These are phyloP conservation scores for Phytophthora uliginosa DNA, from an alignment of 352 stramenopile species.

Conservation along the genomic window DNA sequence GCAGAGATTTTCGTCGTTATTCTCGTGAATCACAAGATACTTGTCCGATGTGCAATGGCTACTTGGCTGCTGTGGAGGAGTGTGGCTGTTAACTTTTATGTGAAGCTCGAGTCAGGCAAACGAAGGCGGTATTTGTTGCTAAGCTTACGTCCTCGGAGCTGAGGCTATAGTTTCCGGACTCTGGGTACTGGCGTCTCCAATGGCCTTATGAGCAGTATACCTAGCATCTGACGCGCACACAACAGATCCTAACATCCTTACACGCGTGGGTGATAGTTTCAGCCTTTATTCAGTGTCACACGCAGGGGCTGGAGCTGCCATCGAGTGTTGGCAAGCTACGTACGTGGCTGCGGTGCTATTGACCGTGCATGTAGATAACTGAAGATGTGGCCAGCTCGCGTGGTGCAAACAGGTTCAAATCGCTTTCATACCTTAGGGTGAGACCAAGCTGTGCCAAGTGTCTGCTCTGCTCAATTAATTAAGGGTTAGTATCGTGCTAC, in stretches of 20 bases:
- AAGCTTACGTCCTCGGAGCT: neutral
- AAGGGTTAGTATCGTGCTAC: neutral
- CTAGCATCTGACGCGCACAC: neutral
- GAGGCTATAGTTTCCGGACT: neutral
- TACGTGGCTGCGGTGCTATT: neutral
- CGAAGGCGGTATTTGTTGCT: neutral
- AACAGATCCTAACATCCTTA: constrained; percentile 4
- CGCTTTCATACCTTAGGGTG: neutral
- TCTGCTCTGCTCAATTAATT: neutral
- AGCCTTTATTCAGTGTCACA: neutral
- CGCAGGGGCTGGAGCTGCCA: neutral
- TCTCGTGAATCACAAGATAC: constrained; percentile 29
- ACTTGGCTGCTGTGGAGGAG: neutral
- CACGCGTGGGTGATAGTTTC: neutral
- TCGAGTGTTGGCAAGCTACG: neutral
- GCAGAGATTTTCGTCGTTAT: constrained; percentile 11
- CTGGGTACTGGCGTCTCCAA: neutral
- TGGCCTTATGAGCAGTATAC: neutral
- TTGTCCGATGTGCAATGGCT: constrained; percentile 14
- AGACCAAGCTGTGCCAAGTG: neutral
- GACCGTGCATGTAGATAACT: neutral
- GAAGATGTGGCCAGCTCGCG: neutral
- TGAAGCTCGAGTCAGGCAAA: neutral
- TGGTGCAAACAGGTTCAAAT: neutral
- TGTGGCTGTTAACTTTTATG: neutral